phyloP scores from a whole-genome alignment of 305 asterid species.

The Solanum aculeatissimum region DNA sequence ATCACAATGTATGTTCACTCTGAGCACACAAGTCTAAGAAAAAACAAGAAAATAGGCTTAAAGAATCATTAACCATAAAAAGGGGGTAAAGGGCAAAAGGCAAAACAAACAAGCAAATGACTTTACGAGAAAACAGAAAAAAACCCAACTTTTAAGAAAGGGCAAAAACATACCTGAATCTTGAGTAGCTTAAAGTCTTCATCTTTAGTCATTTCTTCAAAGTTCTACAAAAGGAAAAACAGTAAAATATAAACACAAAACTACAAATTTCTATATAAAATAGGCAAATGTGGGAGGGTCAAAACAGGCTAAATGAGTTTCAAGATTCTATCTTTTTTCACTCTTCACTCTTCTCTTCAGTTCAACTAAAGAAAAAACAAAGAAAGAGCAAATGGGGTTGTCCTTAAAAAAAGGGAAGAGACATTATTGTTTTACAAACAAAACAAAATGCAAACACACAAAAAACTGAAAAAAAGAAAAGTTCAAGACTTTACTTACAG shows the following conservation, averaged over 20 bases:
- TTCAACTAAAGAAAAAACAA: constrained; percentile 7
- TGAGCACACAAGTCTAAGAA: constrained; percentile 56
- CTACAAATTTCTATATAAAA: neutral
- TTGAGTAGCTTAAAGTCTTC: constrained; percentile 82
- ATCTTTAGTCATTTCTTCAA: constrained; percentile 60
- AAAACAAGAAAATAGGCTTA: neutral
- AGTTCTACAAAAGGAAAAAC: constrained; percentile 13
- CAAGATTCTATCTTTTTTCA: constrained; percentile 9
- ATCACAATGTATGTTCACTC: constrained; percentile 82
- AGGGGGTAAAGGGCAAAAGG: neutral
- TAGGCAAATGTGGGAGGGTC: neutral
- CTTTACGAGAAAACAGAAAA: neutral
- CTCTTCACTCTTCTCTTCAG: neutral
- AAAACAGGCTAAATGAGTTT: neutral
- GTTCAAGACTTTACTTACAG: neutral
- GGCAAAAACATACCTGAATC: constrained; percentile 49
- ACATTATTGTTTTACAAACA: neutral
- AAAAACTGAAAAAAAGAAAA: neutral
- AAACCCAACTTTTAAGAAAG: neutral
- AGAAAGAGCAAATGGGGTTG: constrained; percentile 9
- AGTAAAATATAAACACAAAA: neutral
- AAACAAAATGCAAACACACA: constrained; percentile 3
- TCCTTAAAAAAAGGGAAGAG: neutral
- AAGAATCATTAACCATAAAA: neutral
- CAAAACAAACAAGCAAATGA: neutral